Percentiles rank a stretch among this genome's conserved stretches.
Conservation (phyloP, 345 rosid genomes). For the Eucalyptus erythrocorys region DNA sequence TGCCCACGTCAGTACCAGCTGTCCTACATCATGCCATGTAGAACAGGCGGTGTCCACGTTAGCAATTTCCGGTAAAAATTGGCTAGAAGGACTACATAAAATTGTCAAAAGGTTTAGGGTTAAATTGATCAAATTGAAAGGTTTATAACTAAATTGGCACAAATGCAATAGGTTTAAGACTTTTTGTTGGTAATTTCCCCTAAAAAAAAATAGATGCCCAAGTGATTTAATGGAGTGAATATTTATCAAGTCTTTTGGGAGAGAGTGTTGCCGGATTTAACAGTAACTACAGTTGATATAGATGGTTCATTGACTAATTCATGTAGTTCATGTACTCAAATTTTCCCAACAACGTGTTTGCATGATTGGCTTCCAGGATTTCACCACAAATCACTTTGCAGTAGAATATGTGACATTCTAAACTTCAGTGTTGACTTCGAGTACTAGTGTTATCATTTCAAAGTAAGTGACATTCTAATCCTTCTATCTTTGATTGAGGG, state of each 20-base stretch:
- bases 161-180: not conserved
- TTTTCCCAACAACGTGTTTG: not conserved
- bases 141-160: not conserved
- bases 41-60: not conserved
- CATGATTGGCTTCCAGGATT: not conserved
- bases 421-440: not conserved
- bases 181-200: not conserved
- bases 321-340: not conserved
- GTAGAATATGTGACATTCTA: not conserved
- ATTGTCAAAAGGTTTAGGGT: not conserved
- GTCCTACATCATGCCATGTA: not conserved
- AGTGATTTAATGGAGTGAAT: not conserved
- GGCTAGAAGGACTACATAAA: not conserved
- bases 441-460: not conserved
- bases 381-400: not conserved
- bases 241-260: not conserved
- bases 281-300: not conserved
- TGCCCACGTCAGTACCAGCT: not conserved
- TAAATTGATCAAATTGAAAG: not conserved
- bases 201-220: not conserved
- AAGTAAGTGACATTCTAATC: too few species aligned
- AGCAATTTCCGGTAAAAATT: not conserved
- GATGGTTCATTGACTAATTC: not conserved
- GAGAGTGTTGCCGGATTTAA: not conserved
- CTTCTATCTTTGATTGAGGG: too few species aligned